These are phyloP conservation scores for Phytopythium delawarense DNA, from an alignment of 352 stramenopile species.

Conservation along the genomic window DNA sequence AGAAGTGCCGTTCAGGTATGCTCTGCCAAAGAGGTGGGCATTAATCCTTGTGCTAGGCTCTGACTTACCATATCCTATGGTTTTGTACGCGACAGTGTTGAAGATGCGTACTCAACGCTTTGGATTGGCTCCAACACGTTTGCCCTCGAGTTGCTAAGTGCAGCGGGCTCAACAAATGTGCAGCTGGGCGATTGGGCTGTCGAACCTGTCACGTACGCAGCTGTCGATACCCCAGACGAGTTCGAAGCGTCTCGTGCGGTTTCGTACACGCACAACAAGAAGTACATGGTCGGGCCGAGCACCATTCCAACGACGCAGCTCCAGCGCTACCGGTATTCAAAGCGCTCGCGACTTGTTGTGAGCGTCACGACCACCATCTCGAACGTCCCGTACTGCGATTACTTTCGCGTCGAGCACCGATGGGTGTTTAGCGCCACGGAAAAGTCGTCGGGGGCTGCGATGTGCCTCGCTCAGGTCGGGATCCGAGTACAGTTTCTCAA, in stretches of 20 bases:
- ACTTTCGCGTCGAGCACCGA: constrained; percentile 82
- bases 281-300: constrained; percentile 84
- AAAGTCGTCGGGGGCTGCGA: constrained; percentile 10
- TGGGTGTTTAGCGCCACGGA: constrained; percentile 75
- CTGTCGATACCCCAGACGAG: constrained; percentile 45
- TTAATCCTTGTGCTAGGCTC: background rate
- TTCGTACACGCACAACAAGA: constrained; percentile 81
- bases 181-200: constrained; percentile 48
- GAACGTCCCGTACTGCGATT: constrained; percentile 82
- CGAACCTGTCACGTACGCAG: constrained; percentile 40
- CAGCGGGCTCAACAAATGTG: constrained; percentile 54
- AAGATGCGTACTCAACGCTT: constrained; percentile 51
- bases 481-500: constrained; percentile 76
- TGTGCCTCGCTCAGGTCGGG: constrained; percentile 55
- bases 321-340: constrained; percentile 59
- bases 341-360: constrained; percentile 47
- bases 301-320: constrained; percentile 70
- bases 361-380: constrained; percentile 69
- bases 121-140: constrained; percentile 65
- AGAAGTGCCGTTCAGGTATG: constrained; percentile 62
- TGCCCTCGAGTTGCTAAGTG: constrained; percentile 35
- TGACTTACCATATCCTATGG: background rate
- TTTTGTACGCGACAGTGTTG: constrained; percentile 33
- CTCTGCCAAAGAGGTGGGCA: background rate
- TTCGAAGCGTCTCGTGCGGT: constrained; percentile 60